phyloP scores from a whole-genome alignment of 805 yeast genomes.

The Metschnikowia henanensis region DNA sequence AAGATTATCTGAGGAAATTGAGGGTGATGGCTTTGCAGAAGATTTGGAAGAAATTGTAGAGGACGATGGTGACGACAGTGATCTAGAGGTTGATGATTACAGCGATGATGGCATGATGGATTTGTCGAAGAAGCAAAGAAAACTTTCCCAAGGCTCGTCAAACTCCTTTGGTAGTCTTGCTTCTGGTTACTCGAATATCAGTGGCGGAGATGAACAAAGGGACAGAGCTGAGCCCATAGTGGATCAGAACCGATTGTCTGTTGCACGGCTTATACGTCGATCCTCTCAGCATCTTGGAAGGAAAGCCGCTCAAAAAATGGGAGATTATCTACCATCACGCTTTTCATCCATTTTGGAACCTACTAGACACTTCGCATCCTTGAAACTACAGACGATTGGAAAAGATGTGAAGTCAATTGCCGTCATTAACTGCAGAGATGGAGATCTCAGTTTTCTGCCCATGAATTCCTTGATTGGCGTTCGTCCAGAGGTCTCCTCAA shows the following conservation, averaged over 20 bases:
- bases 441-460: constrained; percentile 32
- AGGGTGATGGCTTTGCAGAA: constrained; percentile 20
- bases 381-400: constrained; percentile 55
- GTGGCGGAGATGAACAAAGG: constrained; percentile 21
- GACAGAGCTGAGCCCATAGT: constrained; percentile 58
- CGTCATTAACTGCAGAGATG: constrained; percentile 42
- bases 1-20: background rate
- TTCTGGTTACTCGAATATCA: constrained; percentile 26
- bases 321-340: constrained; percentile 79
- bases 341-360: constrained; percentile 86
- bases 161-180: constrained; percentile 34
- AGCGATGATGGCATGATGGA: constrained; percentile 25
- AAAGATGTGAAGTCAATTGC: constrained; percentile 45
- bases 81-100: constrained; percentile 29
- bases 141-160: constrained; percentile 39
- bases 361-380: constrained; percentile 85
- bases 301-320: constrained; percentile 84
- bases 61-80: constrained; percentile 26
- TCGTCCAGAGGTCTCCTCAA: background rate
- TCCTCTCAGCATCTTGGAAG: constrained; percentile 78
- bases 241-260: constrained; percentile 68
- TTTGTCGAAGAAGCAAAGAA: constrained; percentile 32
- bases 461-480: constrained; percentile 16
- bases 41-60: constrained; percentile 22
- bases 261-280: constrained; percentile 72